Evolutionary conservation across 768 basidiomycete species (phyloP), one percentile per base, ranked within the genome.

Genomic region (Mycena belliarum): DNA sequence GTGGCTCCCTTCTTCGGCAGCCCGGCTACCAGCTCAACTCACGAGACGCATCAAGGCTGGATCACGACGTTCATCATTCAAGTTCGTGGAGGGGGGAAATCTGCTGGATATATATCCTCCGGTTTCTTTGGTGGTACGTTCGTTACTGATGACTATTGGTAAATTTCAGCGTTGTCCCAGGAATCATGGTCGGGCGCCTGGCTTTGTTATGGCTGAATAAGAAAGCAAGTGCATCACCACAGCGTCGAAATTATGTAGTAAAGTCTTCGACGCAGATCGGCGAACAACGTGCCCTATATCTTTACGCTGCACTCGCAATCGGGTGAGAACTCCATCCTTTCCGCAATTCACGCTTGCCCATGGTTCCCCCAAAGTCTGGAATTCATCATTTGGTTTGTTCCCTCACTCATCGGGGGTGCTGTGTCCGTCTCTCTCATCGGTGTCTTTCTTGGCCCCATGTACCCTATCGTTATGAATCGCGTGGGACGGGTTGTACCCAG

Each of bases 391-490:
- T 92, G 89, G 89, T 76, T 87, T 35, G 80, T 85, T 1, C 85
- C 85, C 26, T 85, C 82, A 8, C 73, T 91, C 29, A 73, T 88
- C 18, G 86, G 82, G 2, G 79, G 82, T 59, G 88, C 82, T 1
- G 75, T 90, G 3, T 82, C 85, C 0, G 77, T 91, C 26, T 79
- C 86, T 4, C 63, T 89, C 33, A 71, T 89, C 15, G 90, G 89
- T 23, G 48, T 90, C 8, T 68, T 89, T 29, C 75, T 92, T 16
- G 90, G 88, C 0, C 88, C 88, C 2, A 82, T 91, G 75, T 91
- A 87, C 65, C 88, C 87, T 1, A 80, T 89, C 44, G 76, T 83
- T 18, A 85, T 93, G 82, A 89, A 88, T 65, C 82, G 87, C 38
- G 75, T 85, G 1, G 80, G 84, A 8, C 78, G 83, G 2, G 75